phyloP scores from a whole-genome alignment of 2,329 filamentous ascomycete species.

The Microcyclospora tardicrescens region DNA sequence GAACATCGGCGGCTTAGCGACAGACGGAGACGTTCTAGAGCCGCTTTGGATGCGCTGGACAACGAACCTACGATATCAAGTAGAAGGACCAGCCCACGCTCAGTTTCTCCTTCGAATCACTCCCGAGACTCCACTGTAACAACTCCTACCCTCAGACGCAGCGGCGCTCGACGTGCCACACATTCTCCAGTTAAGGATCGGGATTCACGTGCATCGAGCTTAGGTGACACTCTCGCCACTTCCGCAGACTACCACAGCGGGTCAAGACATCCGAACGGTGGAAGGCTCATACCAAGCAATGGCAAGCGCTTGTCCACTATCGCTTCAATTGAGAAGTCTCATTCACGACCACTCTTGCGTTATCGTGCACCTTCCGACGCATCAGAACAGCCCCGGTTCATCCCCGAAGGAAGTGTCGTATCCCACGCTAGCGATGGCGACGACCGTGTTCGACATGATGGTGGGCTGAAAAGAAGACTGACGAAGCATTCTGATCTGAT shows the following conservation, averaged over 20 bases:
- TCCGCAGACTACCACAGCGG: too few species aligned
- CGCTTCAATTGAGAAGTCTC: constrained; percentile 39
- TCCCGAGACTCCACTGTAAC: constrained; percentile 5
- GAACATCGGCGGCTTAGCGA: constrained; percentile 9
- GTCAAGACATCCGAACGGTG: background rate
- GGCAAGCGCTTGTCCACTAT: constrained; percentile 47
- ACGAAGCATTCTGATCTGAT: constrained; percentile 91
- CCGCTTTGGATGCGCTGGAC: constrained; percentile 9
- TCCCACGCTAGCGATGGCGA: constrained; percentile 19
- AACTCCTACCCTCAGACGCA: constrained; percentile 22
- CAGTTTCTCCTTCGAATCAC: background rate
- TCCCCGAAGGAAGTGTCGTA: constrained; percentile 13
- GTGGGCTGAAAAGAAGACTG: constrained; percentile 56
- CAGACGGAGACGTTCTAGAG: constrained; percentile 9
- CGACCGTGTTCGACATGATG: constrained; percentile 14
- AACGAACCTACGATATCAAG: background rate
- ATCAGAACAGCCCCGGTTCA: constrained; percentile 18
- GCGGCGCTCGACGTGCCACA: constrained; percentile 23
- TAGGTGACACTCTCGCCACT: background rate
- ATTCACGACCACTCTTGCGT: constrained; percentile 14
- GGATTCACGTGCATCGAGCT: constrained; percentile 6
- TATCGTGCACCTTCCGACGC: constrained; percentile 19
- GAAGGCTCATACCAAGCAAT: constrained; percentile 29
- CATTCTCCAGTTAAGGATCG: constrained; percentile 29
- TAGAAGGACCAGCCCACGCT: constrained; percentile 2